phyloP scores from a whole-genome alignment of 495 filamentous ascomycete genomes.

The Xylaria scruposa region DNA sequence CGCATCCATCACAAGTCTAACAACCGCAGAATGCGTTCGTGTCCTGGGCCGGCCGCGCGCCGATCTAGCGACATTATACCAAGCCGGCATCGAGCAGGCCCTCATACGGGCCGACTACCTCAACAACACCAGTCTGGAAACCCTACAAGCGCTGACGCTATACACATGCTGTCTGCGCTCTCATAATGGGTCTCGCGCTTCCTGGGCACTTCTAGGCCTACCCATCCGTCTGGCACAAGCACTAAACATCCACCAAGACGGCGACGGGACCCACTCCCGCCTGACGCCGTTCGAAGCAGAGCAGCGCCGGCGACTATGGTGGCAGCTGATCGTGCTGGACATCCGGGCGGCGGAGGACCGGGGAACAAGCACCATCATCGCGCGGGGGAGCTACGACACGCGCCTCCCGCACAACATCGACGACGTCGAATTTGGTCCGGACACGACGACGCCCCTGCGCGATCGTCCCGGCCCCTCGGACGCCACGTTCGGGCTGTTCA shows the following conservation, averaged over 20 bases:
- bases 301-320: slow-evolving; percentile 78
- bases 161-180: slow-evolving; percentile 60
- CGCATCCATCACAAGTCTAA: slow-evolving; percentile 62
- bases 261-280: slow-evolving; percentile 57
- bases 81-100: slow-evolving; percentile 70
- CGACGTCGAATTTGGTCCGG: slow-evolving; percentile 70
- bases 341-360: slow-evolving; percentile 76
- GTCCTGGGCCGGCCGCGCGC: slow-evolving; percentile 54
- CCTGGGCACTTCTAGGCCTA: slow-evolving; percentile 65
- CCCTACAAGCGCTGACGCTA: slow-evolving; percentile 75
- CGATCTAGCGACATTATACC: slow-evolving; percentile 60
- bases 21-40: slow-evolving; percentile 46
- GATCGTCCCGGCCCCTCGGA: slow-evolving; percentile 67
- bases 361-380: slow-evolving; percentile 69
- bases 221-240: slow-evolving; percentile 73
- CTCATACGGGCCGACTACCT: slow-evolving; percentile 71
- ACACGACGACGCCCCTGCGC: slow-evolving; percentile 54
- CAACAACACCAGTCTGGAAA: slow-evolving; percentile 68
- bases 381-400: slow-evolving; percentile 69
- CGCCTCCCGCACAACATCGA: slow-evolving; percentile 69
- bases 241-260: slow-evolving; percentile 73
- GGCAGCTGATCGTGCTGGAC: slow-evolving; percentile 75
- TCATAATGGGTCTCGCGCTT: slow-evolving; percentile 60
- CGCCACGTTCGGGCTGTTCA: slow-evolving; percentile 71
- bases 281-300: slow-evolving; percentile 73